Evolutionary conservation across 805 yeast genomes (phyloP), one percentile per base, ranked within the genome.

Genomic region (Jamesozyma hellenica): DNA sequence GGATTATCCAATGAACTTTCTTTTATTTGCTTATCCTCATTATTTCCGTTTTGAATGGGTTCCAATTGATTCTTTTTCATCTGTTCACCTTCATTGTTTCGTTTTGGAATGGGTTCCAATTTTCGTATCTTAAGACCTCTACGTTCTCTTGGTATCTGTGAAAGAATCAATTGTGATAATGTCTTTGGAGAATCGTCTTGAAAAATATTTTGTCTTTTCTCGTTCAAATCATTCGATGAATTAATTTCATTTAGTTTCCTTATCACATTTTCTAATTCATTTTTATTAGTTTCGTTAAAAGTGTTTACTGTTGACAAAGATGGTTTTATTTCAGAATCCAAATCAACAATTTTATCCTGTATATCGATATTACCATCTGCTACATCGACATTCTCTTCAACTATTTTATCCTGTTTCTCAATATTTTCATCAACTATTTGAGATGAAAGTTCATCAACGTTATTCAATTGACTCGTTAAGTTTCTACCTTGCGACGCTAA

Each of bases 401-500:
- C 11, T 7, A 25, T 7, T 7, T 31, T 30, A 28, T 17, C 36
- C 14, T 21, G 5, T 21, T 21, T 8, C 5, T 21, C 8, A 21
- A 21, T 6, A 21, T 21, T 21, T 21, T 35, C 31, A 13, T 23
- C 21, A 18, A 33, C 36, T 1, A 28, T 28, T 11, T 26, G 17
- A 12, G 23, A 30, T 4, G 36, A 33, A 12, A 37, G 29, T 8
- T 38, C 36, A 21, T 19, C n/a, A 5, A 32, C 17, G 4, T 19
- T 13, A 16, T 34, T 34, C n/a, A 44, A 32, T 18, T 39, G 38
- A 16, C 35, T 30, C 12, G 39, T 42, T 26, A 46, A 32, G 23
- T 44, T 46, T 32, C 36, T 42, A 9, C 43, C 45, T 10, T 23
- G 51, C 12, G 52, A 42, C 9, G 40, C 51, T 29, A 53, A 34